Percentiles rank a stretch among this genome's conserved stretches.
Evolutionary conservation across 805 yeast species (phyloP).

Genomic region (Candida sonorensis): DNA sequence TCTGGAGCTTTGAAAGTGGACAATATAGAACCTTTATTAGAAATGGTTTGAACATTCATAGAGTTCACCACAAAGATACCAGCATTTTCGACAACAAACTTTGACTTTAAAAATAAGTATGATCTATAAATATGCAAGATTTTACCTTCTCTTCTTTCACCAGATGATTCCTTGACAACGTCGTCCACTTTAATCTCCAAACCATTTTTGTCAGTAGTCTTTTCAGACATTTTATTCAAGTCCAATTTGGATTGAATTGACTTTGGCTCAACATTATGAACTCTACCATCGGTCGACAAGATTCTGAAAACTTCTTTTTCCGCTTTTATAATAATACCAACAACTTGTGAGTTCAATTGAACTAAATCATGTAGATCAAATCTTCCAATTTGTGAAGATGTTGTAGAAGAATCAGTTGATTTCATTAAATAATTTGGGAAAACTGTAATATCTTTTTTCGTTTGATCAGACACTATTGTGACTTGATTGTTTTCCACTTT

Average conservation of each 20-base stretch:
- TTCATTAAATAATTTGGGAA: conserved; percentile 87
- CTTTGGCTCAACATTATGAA: conserved; percentile 63
- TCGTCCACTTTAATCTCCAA: conserved; percentile 85
- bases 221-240: conserved; percentile 58
- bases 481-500: conserved; percentile 78
- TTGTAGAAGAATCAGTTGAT: conserved; percentile 77
- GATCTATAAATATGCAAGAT: conserved; percentile 83
- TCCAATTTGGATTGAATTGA: conserved; percentile 76
- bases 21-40: conserved; percentile 69
- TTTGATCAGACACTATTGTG: conserved; percentile 82
- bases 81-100: conserved; percentile 72
- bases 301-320: conserved; percentile 83
- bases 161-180: conserved; percentile 76
- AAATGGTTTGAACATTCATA: conserved; percentile 70
- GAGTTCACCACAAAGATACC: conserved; percentile 86
- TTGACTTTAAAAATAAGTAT: conserved; percentile 71
- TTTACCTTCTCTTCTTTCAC: conserved; percentile 84
- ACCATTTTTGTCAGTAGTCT: conserved; percentile 83
- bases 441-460: conserved; percentile 82
- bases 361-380: conserved; percentile 88
- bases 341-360: conserved; percentile 75
- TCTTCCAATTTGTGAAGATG: conserved; percentile 63
- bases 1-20: conserved; percentile 53
- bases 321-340: conserved; percentile 84
- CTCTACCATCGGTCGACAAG: conserved; percentile 75